Base-by-base conservation (phyloP, 192 early-diverging fungal species). In the Coemansia sp. region DNA sequence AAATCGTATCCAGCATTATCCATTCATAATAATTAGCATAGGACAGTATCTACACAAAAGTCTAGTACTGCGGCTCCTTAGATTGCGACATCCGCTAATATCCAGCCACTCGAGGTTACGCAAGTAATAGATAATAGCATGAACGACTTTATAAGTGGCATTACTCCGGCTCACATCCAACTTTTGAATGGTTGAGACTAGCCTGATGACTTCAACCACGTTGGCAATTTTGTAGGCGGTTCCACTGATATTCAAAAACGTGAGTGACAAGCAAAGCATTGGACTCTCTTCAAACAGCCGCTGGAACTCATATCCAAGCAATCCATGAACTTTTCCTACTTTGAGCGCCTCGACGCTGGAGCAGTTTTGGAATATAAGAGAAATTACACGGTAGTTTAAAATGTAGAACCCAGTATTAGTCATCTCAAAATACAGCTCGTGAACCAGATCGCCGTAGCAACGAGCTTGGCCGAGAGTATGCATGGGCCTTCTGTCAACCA, bases 361-460 rank as follows among this genome's bases (percentile, higher is more conserved):
- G 41, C 67, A 69, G 59, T 3, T 0, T 11, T 14, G n/a, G 12
- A 75, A 59, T 11, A 75, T 35, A 3, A 23, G 37, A n/a, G 50
- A 2, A 10, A 75, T 20, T 1, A 50, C 6, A 18, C 33, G 1
- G 42, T 53, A 48, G 50, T 48, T 25, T 10, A 65, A 14, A 12
- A 39, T 50, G 20, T 63, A 57, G 62, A 59, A 69, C 13, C 52
- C 6, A 0, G 39, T 53, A 11, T 8, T 33, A 1, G 66, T 52
- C 59, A 52, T 65, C 2, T 50, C 41, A 18, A 75, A 39, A 37
- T 75, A 59, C 9, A 75, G 36, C 13, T 14, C 28, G 2, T 42
- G 57, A 13, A 69, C 50, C 20, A 75, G 28, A n/a, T 41, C 31
- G 21, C 73, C 67, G 18, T 75, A 75, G 2, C 4, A n/a, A 6